These are phyloP conservation scores for Grammothele lineata DNA, from an alignment of 768 basidiomycete genomes.

Conservation along the genomic window DNA sequence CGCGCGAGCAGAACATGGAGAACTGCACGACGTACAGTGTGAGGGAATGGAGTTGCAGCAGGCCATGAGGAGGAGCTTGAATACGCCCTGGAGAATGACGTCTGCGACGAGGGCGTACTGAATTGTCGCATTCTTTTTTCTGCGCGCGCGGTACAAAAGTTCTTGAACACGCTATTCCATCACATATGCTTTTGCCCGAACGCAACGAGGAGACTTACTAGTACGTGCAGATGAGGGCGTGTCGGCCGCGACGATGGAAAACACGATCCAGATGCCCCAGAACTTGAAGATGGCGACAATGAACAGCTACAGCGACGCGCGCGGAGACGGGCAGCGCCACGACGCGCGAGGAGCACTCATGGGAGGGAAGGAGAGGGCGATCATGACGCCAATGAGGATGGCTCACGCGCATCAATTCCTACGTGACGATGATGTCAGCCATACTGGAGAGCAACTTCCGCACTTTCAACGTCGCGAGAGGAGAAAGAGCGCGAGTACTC, in stretches of 20 bases:
- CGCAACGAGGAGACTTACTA: constrained; percentile 48
- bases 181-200: too few relatives aligned
- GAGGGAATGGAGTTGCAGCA: constrained; percentile 79
- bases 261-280: too few relatives aligned
- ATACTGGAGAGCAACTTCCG: too few relatives aligned
- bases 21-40: constrained; percentile 52
- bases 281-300: too few relatives aligned
- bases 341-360: too few relatives aligned
- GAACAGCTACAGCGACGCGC: too few relatives aligned
- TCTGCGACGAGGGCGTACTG: constrained; percentile 42
- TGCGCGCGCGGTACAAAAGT: constrained; percentile 67
- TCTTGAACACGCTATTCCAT: constrained; percentile 68
- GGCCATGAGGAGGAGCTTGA: constrained; percentile 71
- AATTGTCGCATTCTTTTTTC: constrained; percentile 51
- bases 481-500: too few relatives aligned
- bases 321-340: too few relatives aligned
- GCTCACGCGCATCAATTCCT: too few relatives aligned
- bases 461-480: too few relatives aligned
- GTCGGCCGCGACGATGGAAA: constrained; percentile 77
- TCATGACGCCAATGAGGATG: constrained; percentile 39
- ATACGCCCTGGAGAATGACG: constrained; percentile 82
- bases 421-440: too few relatives aligned
- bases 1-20: too few relatives aligned
- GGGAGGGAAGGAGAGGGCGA: constrained; percentile 38
- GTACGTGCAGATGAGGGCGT: constrained; percentile 79